Evolutionary conservation across 2,329 filamentous ascomycete genomes (phyloP).

Genomic region (Fusarium newnesense): DNA sequence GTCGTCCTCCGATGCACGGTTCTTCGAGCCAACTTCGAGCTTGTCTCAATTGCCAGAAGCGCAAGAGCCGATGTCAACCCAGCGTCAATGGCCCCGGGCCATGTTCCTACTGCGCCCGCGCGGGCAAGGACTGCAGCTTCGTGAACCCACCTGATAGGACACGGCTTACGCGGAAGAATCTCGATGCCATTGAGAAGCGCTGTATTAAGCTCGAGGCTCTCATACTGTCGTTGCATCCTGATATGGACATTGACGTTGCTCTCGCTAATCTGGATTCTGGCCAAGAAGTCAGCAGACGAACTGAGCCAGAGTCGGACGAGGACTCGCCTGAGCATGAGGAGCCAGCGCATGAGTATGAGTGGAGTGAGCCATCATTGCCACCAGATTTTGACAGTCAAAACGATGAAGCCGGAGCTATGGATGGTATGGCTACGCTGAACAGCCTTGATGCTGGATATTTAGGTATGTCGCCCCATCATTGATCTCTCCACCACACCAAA

Average conservation of each 20-base stretch:
- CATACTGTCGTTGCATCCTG: neutral
- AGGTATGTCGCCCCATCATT: neutral
- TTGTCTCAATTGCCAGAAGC: neutral
- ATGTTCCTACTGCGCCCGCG: neutral
- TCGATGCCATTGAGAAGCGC: neutral
- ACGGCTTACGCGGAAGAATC: neutral
- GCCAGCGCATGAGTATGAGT: neutral
- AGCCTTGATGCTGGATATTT: neutral
- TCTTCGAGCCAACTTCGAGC: neutral
- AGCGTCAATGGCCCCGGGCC: neutral
- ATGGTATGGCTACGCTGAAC: neutral
- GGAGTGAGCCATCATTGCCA: neutral
- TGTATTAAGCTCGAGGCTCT: neutral
- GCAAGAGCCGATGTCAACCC: neutral
- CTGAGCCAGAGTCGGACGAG: neutral
- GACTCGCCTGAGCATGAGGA: neutral
- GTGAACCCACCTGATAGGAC: neutral
- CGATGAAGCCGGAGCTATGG: neutral
- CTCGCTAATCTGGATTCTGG: neutral
- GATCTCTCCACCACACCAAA: neutral
- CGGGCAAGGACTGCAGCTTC: neutral
- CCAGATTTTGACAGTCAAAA: neutral
- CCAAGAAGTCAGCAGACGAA: neutral
- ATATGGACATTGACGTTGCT: neutral
- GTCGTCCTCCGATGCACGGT: neutral